A percentile compares a stretch with the other conserved stretches of the same genome.
Conservation (phyloP, 2,329 filamentous ascomycete species). For the Fusarium heterosporum region DNA sequence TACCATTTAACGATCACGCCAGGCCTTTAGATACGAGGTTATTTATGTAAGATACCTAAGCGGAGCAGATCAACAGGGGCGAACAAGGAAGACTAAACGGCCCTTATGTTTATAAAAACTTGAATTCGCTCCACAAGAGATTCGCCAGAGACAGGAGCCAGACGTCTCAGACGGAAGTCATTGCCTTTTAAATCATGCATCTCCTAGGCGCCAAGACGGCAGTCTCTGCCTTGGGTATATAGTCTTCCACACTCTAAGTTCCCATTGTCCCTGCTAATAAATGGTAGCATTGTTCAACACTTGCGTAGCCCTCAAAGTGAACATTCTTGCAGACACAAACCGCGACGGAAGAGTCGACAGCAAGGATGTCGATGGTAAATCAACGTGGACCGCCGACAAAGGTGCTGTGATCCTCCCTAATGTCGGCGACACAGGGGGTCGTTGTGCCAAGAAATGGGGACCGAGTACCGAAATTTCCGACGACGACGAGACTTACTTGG, state of each 20-base stretch:
- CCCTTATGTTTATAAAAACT: not conserved
- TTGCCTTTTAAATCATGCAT: constrained; percentile 3
- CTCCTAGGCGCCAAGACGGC: not conserved
- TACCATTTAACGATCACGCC: not conserved
- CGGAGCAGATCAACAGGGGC: not conserved
- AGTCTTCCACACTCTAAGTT: rapidly evolving
- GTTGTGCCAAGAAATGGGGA: constrained; percentile 45
- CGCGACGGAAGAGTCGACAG: constrained; percentile 51
- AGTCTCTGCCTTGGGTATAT: constrained; percentile 16
- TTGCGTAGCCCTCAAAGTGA: constrained; percentile 17
- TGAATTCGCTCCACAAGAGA: not conserved
- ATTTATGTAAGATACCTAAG: no score
- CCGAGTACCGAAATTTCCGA: constrained; percentile 4
- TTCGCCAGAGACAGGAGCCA: not conserved
- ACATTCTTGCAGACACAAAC: constrained; percentile 53
- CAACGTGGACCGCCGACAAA: constrained; percentile 34
- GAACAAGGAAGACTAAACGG: not conserved
- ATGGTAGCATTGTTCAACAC: constrained; percentile 9
- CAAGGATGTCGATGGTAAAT: constrained; percentile 43
- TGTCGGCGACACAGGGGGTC: constrained; percentile 50
- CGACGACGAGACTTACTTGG: constrained; percentile 42
- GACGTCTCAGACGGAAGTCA: not conserved
- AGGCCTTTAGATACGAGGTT: not conserved
- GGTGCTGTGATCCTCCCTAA: constrained; percentile 55
- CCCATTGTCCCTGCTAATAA: not conserved